These are phyloP conservation scores for Fusarium keratoplasticum DNA, from an alignment of 2,329 filamentous ascomycete species.

Conservation along the genomic window DNA sequence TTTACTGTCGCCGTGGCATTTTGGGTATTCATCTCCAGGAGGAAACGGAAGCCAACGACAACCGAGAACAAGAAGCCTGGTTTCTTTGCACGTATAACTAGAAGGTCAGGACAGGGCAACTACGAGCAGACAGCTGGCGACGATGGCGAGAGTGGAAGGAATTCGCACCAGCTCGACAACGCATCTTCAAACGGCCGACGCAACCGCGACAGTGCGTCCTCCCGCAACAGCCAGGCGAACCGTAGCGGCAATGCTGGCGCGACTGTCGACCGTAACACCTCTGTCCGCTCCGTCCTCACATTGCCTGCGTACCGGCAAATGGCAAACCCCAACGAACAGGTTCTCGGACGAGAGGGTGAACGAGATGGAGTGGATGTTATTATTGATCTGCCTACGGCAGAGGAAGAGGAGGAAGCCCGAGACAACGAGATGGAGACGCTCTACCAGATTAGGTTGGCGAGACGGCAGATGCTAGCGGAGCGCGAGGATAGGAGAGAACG, in stretches of 20 bases:
- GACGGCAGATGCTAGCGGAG: conserved; percentile 80
- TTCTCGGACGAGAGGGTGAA: conserved; percentile 90
- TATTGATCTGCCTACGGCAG: conserved; percentile 82
- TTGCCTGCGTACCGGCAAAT: conserved; percentile 84
- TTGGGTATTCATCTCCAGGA: conserved; percentile 35
- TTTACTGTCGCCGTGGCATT: conserved; percentile 21
- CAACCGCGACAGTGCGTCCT: conserved; percentile 25
- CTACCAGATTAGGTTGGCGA: conserved; percentile 86
- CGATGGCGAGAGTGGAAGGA: conserved; percentile 40
- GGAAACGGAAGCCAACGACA: conserved; percentile 19
- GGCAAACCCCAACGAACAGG: conserved; percentile 80
- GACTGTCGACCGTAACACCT: conserved; percentile 82
- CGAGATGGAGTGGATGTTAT: conserved; percentile 92
- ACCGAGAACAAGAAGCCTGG: conserved; percentile 30
- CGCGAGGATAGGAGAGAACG: conserved; percentile 79
- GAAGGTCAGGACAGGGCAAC: conserved; percentile 21
- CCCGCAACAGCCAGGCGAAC: conserved; percentile 12
- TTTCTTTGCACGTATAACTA: conserved; percentile 35
- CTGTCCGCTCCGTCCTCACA: conserved; percentile 93
- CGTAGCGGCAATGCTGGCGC: conserved; percentile 44
- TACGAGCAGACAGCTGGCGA: conserved; percentile 50
- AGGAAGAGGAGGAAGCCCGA: conserved; percentile 81
- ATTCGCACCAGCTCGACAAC: conserved; percentile 43
- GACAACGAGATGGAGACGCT: conserved; percentile 94
- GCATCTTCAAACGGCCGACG: conserved; percentile 28